Conservation (phyloP, 805 yeast genomes). For the Suhomyces pyralidae region DNA sequence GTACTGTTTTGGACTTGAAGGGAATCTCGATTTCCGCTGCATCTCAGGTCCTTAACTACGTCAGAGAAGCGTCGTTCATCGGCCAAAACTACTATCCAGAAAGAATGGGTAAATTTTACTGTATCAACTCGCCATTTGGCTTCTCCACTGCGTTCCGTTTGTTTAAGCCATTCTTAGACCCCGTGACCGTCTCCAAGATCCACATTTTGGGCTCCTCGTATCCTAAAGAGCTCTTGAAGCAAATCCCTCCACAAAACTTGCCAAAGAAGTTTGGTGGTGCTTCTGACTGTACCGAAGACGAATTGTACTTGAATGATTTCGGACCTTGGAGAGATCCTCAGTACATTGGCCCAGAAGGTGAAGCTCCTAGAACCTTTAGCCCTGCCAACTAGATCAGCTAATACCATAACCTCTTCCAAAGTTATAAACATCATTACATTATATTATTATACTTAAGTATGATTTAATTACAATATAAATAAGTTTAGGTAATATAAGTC, state of each 20-base stretch:
- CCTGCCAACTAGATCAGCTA: not conserved
- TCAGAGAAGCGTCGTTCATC: constrained; percentile 87
- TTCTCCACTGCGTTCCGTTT: constrained; percentile 89
- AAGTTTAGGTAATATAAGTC: not conserved
- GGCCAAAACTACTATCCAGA: constrained; percentile 98
- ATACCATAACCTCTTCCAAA: not conserved
- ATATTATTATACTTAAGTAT: not conserved
- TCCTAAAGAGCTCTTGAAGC: constrained; percentile 79
- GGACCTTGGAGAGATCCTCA: constrained; percentile 97
- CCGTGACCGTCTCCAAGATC: constrained; percentile 94
- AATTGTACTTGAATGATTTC: constrained; percentile 79
- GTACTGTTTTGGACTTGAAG: constrained; percentile 93
- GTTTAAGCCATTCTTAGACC: constrained; percentile 93
- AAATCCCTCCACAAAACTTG: constrained; percentile 89
- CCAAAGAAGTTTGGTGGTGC: constrained; percentile 89
- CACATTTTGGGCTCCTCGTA: constrained; percentile 80
- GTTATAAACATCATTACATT: not conserved
- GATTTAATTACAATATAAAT: too few relatives aligned
- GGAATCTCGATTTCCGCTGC: constrained; percentile 87
- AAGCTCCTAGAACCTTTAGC: constrained; percentile 60
- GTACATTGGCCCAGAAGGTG: constrained; percentile 93
- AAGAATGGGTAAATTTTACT: constrained; percentile 96
- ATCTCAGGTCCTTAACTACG: constrained; percentile 80
- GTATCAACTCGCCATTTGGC: constrained; percentile 96
- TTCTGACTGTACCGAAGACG: constrained; percentile 68